Base-by-base conservation (phyloP, 2,329 filamentous ascomycete genomes). In the Pseudonectria buxi region DNA sequence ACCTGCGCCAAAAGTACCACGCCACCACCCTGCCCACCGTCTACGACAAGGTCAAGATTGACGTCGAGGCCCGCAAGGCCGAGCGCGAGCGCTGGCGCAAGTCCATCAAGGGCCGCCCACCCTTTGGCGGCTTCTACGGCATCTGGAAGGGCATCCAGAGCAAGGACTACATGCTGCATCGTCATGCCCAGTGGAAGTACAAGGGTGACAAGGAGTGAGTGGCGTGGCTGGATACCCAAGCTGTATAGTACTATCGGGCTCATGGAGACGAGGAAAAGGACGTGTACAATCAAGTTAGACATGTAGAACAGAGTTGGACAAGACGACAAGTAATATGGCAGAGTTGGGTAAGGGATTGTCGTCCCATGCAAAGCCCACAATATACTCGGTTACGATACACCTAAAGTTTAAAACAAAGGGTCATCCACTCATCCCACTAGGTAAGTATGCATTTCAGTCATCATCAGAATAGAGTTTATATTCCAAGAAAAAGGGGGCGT, bases 1-100 rank as follows among this genome's bases (percentile, higher is more conserved):
- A 53, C 2, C 62, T 87, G 46, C 65, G 83, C 12, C 42, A 53
- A 15, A 83, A 81, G 54, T 86, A 83, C 58, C 56, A 68, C 31
- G 83, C 81, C 10, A 64, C 63, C 1, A 66, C 68, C 6, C 60
- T 86, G 48, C 82, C 82, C 16, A 78, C 64, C 30, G 79, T 86
- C 5, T 84, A 78, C 59, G 78, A 86, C 50, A 87, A 87, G 62
- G 77, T 83, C 28, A 71, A 69, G 44, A 74, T 81, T 25, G 68
- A 71, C 44, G 62, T 71, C 15, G 63, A 65, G 34, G 58, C 63
- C 3, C 64, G 68, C 40, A 56, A 64, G 32, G 55, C 57, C 33
- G 61, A 60, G 43, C 55, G 61, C 39, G 55, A 49, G 40, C 37
- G 45, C 41, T 62, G 64, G 57, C 60, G 58, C 45, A 58, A 66